Evolutionary conservation across 78 protist genomes (phyloP), one percentile per base, ranked within the genome.

Genomic region (Reticulomyxa filosa): DNA sequence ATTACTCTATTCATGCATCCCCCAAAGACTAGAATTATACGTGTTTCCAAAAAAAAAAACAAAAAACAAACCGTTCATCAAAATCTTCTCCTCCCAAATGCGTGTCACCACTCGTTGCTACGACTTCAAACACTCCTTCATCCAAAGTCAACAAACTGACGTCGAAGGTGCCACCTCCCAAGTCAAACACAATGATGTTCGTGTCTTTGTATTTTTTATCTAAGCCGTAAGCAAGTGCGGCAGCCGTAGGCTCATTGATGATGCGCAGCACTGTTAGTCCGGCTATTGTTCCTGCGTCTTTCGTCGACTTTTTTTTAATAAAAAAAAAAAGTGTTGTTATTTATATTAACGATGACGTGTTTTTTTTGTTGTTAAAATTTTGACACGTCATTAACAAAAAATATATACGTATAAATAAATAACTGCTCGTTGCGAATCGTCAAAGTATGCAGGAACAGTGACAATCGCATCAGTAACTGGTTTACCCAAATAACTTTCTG

Each of bases 211-310:
- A 0, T 7, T 27, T 2, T 42, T 39, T 56, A 13, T 35, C 86
- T 0, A 85, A 77, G 0, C 92, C 94, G 74, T 85, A 90, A 3
- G 97, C 94, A 22, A 87, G 62, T 27, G 92, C 87, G 0, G 93
- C 96, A 11, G 99, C 98, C 23, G 98, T 95, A 33, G 97, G 98
- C 84, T 96, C 99, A 79, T 96, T 96, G 73, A 95, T 82, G 73
- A 93, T 86, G 37, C 98, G 89, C 39, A 70, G 39, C 30, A 93
- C 94, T 57, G 71, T 78, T 56, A 90, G 83, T 11, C 88, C 88
- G 8, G 93, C 50, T 46, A 90, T 85, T 22, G 87, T 68, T 17
- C 92, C 97, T 0, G 97, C 94, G 17, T 83, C 97, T 76, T 84
- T 84, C 56, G 92, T 90, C 6, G 93, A 84, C 75, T 84, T 55